Conservation (phyloP, 1,284 basidiomycete species). For the Cystobasidium slooffiae region DNA sequence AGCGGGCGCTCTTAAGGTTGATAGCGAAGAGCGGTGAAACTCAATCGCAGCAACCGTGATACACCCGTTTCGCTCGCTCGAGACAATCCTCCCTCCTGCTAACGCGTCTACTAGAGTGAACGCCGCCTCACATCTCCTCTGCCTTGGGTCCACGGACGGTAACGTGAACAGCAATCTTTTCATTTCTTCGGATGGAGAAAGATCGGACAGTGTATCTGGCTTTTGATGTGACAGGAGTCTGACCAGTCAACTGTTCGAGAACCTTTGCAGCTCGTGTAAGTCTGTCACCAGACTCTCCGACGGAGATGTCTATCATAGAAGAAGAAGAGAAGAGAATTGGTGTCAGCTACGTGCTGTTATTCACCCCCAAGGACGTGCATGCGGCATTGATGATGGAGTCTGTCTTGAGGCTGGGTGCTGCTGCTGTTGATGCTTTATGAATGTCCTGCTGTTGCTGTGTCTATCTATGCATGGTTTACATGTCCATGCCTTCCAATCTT, state of each 20-base stretch:
- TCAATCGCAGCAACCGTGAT: too few relatives aligned
- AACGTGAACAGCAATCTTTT: conserved; percentile 99
- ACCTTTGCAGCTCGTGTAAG: conserved; percentile 99
- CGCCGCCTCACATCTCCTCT: conserved; percentile 76
- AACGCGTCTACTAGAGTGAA: neutral
- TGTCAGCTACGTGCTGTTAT: neutral
- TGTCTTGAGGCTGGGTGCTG: too few relatives aligned
- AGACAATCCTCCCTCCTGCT: neutral
- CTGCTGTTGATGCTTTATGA: neutral
- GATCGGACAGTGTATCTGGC: conserved; percentile 99
- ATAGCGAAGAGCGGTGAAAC: too few relatives aligned
- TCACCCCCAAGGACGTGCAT: neutral
- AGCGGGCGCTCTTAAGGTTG: too few relatives aligned
- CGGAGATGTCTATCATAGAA: conserved; percentile 84
- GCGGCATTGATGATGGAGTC: too few relatives aligned
- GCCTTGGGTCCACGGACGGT: conserved; percentile 99
- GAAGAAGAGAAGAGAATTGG: neutral
- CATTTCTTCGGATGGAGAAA: conserved; percentile 99
- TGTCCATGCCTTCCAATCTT: too few relatives aligned
- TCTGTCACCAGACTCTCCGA: conserved; percentile 99
- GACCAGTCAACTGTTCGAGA: conserved; percentile 98
- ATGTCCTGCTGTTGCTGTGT: neutral
- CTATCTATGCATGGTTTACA: neutral
- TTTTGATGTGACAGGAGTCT: conserved; percentile 99
- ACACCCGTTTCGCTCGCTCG: neutral